Evolutionary conservation across 163 green algal species (phyloP), one percentile per base, ranked within the genome.

Genomic region (Coccomyxa subellipsoidea): DNA sequence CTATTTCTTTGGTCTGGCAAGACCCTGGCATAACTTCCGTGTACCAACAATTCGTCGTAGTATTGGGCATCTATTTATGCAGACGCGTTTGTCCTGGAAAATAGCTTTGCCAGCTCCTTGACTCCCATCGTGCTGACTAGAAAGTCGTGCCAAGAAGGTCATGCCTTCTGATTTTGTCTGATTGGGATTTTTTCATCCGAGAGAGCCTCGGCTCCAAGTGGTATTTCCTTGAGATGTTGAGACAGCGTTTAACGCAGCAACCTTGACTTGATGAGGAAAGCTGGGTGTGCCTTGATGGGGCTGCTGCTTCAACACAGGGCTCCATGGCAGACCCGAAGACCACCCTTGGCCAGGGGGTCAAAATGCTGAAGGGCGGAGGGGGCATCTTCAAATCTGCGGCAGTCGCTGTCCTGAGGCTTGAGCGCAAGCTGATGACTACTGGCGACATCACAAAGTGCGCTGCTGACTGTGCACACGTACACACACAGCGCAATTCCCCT

Each of bases 311-410:
- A n/a, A n/a, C 0, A 34, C 66, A 73, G 66, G 66, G n/a, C 27
- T 36, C n/a, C 77, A 73, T 73, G 54, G 77, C 12, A 39, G 72
- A 83, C 7, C 38, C 54, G 9, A 83, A 84, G 73, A 86, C 79
- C 21, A 79, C 54, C 15, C 72, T 84, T n/a, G 83, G 78, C 27
- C 37, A 38, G 40, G 78, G 79, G 12, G 37, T 84, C 0, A 79
- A 69, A 25, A 75, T 53, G 25, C 38, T 84, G 59, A 38, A 71
- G 38, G 82, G 82, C 21, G 90, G 89, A 27, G 88, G 88, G 32
- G 91, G 91, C 59, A 89, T 94, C 66, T 94, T 94, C 86, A 94
- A 94, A 78, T 83, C 79, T 76, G 91, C 91, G 35, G 91, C 91
- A 4, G 84, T 92, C 21, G 84, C 87, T 47, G 89, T 94, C 29